phyloP scores from a whole-genome alignment of 2,329 filamentous ascomycete genomes.

The Drechslerella coelobrocha region DNA sequence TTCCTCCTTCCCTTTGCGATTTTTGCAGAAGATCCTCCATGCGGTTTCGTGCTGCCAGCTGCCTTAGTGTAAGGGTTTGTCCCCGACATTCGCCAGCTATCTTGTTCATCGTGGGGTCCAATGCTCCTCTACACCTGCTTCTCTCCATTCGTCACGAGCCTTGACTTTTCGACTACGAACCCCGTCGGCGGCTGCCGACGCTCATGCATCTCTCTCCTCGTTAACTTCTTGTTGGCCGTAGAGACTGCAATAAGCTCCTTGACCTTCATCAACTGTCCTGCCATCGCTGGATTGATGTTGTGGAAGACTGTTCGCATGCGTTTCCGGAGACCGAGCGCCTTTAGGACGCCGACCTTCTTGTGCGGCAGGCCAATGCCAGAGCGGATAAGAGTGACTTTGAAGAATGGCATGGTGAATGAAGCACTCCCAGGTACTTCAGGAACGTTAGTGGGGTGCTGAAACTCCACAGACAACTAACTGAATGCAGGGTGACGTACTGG shows the following conservation, averaged over 20 bases:
- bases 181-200: slow-evolving; percentile 77
- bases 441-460: background rate
- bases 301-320: slow-evolving; percentile 89
- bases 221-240: slow-evolving; percentile 73
- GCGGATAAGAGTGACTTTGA: slow-evolving; percentile 88
- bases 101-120: background rate
- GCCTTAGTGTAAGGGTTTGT: background rate
- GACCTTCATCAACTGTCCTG: slow-evolving; percentile 90
- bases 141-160: slow-evolving; percentile 19
- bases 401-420: slow-evolving; percentile 71
- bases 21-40: background rate
- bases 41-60: background rate
- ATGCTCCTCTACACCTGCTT: too few species aligned
- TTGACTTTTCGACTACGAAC: slow-evolving; percentile 75
- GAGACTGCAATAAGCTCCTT: slow-evolving; percentile 87
- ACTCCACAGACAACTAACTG: background rate
- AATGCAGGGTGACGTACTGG: slow-evolving; percentile 25
- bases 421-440: background rate
- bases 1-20: background rate
- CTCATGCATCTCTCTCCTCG: slow-evolving; percentile 72
- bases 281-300: slow-evolving; percentile 78
- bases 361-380: slow-evolving; percentile 86
- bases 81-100: background rate
- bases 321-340: slow-evolving; percentile 82
- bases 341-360: slow-evolving; percentile 79